Evolutionary conservation across 2,329 filamentous ascomycete species (phyloP).

Genomic region (Coniella vitis): DNA sequence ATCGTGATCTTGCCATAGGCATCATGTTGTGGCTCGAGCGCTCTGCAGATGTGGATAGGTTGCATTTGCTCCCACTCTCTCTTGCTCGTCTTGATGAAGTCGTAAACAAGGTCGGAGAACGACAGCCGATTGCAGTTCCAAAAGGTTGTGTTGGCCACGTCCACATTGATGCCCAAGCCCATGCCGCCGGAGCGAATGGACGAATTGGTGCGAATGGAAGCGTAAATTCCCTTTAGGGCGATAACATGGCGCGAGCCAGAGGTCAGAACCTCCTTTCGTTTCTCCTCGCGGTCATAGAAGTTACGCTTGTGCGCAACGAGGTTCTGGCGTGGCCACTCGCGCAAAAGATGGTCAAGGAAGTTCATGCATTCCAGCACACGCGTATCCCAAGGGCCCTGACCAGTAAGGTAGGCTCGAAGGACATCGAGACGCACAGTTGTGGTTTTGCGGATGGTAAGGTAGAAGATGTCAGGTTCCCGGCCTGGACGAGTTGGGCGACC

Average conservation of each 20-base stretch:
- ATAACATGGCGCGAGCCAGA: conserved; percentile 42
- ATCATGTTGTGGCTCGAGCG: conserved; percentile 7
- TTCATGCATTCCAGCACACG: conserved; percentile 71
- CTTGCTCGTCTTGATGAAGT: conserved; percentile 18
- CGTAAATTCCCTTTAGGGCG: conserved; percentile 84
- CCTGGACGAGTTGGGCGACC: conserved; percentile 25
- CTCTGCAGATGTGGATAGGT: neutral
- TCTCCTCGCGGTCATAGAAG: conserved; percentile 58
- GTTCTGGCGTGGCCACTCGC: conserved; percentile 64
- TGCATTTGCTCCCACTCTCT: conserved; percentile 21
- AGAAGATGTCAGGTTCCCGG: conserved; percentile 42
- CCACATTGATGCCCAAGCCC: conserved; percentile 75
- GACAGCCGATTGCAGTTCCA: conserved; percentile 48
- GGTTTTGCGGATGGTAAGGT: conserved; percentile 56
- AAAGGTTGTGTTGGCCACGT: conserved; percentile 88
- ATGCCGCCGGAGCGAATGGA: conserved; percentile 39
- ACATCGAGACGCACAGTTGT: conserved; percentile 61
- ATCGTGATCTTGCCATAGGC: conserved; percentile 18
- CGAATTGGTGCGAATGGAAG: conserved; percentile 70
- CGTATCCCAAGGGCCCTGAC: conserved; percentile 54
- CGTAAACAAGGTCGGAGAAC: conserved; percentile 32
- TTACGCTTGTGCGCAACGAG: conserved; percentile 71
- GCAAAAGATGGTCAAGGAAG: conserved; percentile 84
- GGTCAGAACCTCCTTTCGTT: conserved; percentile 48
- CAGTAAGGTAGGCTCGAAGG: conserved; percentile 59